These are phyloP conservation scores for Calendula officinalis DNA, from an alignment of 129 eudicot genomes.

Conservation along the genomic window DNA sequence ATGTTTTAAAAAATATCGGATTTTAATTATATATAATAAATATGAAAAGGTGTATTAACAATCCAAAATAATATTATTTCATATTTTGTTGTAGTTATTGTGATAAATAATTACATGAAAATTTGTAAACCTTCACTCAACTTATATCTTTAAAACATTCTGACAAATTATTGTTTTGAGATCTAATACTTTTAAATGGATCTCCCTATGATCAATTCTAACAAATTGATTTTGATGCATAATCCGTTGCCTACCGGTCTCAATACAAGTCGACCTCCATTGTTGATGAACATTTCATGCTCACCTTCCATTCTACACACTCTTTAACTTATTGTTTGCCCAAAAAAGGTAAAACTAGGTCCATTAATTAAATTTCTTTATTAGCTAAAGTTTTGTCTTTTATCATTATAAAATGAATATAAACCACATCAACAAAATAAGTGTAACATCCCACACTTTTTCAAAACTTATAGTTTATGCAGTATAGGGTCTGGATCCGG, in stretches of 20 bases:
- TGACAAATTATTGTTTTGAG: no score
- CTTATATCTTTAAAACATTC: no score
- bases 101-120: no score
- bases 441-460: not conserved
- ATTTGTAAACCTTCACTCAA: no score
- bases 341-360: not conserved
- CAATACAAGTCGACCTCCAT: constrained; percentile 1
- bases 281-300: not conserved
- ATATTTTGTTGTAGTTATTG: no score
- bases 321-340: constrained; percentile 14
- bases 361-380: not conserved
- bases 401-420: not conserved
- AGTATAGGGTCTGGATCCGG: no score
- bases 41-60: no score
- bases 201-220: not conserved
- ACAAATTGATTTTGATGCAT: constrained; percentile 5
- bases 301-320: constrained; percentile 8
- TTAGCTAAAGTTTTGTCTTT: not conserved
- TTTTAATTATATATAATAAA: no score
- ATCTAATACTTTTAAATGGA: not conserved
- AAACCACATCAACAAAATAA: not conserved
- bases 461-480: no score
- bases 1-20: no score
- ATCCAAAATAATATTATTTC: no score
- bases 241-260: constrained; percentile 15